These are phyloP conservation scores for Monosporascus ibericus DNA, from an alignment of 2,329 filamentous ascomycete species.

Conservation along the genomic window DNA sequence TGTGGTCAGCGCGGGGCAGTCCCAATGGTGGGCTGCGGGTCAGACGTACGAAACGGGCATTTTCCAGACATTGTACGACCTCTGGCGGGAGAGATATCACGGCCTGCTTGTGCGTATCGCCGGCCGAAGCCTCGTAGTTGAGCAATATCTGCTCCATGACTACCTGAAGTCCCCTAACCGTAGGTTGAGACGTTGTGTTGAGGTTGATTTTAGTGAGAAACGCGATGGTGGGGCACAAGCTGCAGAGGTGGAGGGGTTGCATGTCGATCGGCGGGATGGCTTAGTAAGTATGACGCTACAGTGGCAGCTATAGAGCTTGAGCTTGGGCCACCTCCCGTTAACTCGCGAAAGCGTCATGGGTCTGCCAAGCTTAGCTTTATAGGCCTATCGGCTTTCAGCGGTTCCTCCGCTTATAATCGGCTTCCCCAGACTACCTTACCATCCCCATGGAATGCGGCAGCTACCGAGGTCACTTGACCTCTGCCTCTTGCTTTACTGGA, in stretches of 20 bases:
- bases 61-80: constrained; percentile 86
- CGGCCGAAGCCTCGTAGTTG: constrained; percentile 69
- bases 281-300: too few species aligned
- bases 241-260: too few species aligned
- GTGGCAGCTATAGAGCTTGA: too few species aligned
- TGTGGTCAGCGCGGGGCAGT: constrained; percentile 2
- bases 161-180: not conserved
- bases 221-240: too few species aligned
- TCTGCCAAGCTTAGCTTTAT: too few species aligned
- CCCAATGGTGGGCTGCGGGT: too few species aligned
- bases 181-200: too few species aligned
- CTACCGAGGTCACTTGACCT: constrained; percentile 6
- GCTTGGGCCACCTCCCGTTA: not conserved
- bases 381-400: not conserved
- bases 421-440: not conserved
- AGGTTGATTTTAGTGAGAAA: too few species aligned
- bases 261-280: too few species aligned
- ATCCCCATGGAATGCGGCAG: constrained; percentile 4
- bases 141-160: constrained; percentile 61
- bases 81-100: constrained; percentile 70
- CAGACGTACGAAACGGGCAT: constrained; percentile 78
- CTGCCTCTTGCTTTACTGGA: not conserved
- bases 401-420: not conserved
- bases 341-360: too few species aligned
- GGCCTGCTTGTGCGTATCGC: constrained; percentile 63